phyloP scores from a whole-genome alignment of 176 grass and related monocot species.

The Musa beccarii region DNA sequence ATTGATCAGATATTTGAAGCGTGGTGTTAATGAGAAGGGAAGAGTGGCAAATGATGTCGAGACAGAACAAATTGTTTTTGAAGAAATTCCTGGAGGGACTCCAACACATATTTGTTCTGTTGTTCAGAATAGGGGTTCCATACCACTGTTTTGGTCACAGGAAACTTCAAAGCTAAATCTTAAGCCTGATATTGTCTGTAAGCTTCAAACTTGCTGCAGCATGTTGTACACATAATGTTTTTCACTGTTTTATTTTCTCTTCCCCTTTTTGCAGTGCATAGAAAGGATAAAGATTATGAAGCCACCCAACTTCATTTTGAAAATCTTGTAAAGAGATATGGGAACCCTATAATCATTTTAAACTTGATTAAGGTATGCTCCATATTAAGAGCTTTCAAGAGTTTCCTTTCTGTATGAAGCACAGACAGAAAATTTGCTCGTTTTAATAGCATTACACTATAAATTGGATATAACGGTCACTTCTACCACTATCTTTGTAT shows the following conservation, averaged over 20 bases:
- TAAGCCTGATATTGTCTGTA: conserved; percentile 92
- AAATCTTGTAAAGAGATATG: conserved; percentile 76
- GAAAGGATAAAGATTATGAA: conserved; percentile 64
- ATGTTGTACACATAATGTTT: not conserved
- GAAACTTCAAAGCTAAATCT: conserved; percentile 67
- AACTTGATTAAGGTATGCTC: conserved; percentile 85
- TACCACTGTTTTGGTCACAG: conserved; percentile 92
- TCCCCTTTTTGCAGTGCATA: conserved; percentile 52
- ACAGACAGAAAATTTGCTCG: not conserved
- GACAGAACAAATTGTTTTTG: conserved; percentile 88
- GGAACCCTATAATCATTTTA: conserved; percentile 86
- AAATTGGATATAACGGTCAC: not conserved
- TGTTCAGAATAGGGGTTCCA: conserved; percentile 92
- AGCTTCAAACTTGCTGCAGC: conserved; percentile 28
- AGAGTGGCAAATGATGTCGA: conserved; percentile 98
- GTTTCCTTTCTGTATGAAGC: not conserved
- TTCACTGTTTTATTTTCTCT: not conserved
- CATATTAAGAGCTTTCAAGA: not conserved
- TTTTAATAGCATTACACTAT: not conserved
- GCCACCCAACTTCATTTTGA: conserved; percentile 80
- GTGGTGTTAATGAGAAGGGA: conserved; percentile 81
- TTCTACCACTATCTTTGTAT: conserved; percentile 4
- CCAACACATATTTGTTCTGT: conserved; percentile 77
- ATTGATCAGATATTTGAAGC: conserved; percentile 84
- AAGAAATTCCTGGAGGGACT: conserved; percentile 34